phyloP scores from a whole-genome alignment of 2,329 filamentous ascomycete species.

The Diplodia seriata region DNA sequence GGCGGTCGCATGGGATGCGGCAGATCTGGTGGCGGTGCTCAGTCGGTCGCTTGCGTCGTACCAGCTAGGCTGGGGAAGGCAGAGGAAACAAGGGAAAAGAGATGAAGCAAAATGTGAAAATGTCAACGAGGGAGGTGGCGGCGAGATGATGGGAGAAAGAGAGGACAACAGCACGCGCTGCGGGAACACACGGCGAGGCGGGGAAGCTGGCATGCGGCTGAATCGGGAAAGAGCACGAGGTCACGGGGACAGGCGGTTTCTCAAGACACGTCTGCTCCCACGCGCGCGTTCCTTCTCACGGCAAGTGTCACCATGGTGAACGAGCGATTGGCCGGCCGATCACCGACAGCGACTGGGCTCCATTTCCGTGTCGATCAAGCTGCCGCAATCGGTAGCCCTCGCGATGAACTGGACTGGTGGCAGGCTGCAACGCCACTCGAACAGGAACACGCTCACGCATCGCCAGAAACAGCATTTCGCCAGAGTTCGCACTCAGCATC shows the following conservation, averaged over 20 bases:
- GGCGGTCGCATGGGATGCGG: neutral
- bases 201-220: constrained; percentile 18
- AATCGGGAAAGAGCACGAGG: constrained; percentile 15
- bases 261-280: neutral
- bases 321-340: too few relatives aligned
- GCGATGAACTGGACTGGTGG: constrained; percentile 60
- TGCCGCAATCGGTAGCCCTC: constrained; percentile 14
- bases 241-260: constrained; percentile 17
- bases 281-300: constrained; percentile 7
- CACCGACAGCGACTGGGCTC: too few relatives aligned
- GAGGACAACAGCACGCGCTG: constrained; percentile 3
- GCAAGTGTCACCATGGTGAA: too few relatives aligned
- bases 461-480: constrained; percentile 58
- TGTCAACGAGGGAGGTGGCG: neutral
- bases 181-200: constrained; percentile 1
- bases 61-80: neutral
- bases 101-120: neutral
- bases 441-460: constrained; percentile 44
- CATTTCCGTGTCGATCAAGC: constrained; percentile 10
- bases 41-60: constrained; percentile 3
- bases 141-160: neutral
- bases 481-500: constrained; percentile 46
- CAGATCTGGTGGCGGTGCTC: constrained; percentile 2
- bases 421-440: constrained; percentile 47
- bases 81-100: neutral